Conservation (phyloP, 441 rosid species). For the Pelargonium citronellum region DNA sequence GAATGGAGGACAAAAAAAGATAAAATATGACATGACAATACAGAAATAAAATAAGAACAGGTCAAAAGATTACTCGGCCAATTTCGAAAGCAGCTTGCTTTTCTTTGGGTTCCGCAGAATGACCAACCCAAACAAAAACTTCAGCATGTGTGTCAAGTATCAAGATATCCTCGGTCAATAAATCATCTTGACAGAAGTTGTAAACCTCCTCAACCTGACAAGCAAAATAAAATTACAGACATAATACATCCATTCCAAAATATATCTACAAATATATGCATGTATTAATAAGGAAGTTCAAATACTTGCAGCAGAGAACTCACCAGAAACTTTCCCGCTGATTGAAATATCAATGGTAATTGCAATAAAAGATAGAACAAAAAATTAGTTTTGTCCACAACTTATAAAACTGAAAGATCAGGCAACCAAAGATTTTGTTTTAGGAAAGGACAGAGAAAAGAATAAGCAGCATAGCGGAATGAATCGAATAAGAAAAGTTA, state of each 20-base stretch:
- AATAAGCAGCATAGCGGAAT: slow-evolving; percentile 14
- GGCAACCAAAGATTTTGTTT: neutral
- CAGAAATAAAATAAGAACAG: neutral
- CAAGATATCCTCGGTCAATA: slow-evolving; percentile 85
- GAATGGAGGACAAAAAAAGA: slow-evolving; percentile 18
- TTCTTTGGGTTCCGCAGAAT: slow-evolving; percentile 71
- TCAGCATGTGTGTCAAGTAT: slow-evolving; percentile 93
- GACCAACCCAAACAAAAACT: slow-evolving; percentile 98
- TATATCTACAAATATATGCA: slow-evolving; percentile 16
- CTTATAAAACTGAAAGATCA: slow-evolving; percentile 14
- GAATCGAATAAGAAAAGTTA: slow-evolving; percentile 26
- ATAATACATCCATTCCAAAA: neutral
- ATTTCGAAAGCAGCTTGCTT: slow-evolving; percentile 85
- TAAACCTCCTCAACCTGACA: slow-evolving; percentile 80
- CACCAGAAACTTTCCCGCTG: slow-evolving; percentile 92
- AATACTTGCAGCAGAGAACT: slow-evolving; percentile 31
- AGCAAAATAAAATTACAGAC: slow-evolving; percentile 16
- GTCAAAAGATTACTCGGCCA: slow-evolving; percentile 63
- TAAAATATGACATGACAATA: slow-evolving; percentile 9
- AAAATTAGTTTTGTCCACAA: slow-evolving; percentile 22
- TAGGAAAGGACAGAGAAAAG: slow-evolving; percentile 12
- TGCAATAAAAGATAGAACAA: slow-evolving; percentile 38
- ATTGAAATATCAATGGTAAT: slow-evolving; percentile 40
- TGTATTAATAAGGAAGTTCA: slow-evolving; percentile 9
- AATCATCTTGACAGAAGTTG: slow-evolving; percentile 92